Evolutionary conservation across 176 grass and related monocot species (phyloP), one percentile per base, ranked within the genome.

Genomic region (Zea luxurians): DNA sequence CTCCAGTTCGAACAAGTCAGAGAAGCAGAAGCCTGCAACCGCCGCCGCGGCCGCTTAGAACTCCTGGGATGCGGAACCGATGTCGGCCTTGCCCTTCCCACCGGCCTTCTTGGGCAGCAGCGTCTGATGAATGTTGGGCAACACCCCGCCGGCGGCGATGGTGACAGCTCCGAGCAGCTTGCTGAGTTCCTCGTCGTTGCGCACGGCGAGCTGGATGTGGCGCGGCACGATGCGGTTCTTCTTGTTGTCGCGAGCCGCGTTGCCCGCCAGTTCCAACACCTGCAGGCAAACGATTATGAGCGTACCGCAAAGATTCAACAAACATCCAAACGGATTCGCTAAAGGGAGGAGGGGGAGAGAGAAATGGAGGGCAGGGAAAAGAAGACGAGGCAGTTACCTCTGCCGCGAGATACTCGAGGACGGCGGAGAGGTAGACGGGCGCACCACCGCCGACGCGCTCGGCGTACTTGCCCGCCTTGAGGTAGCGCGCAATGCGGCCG

Each of bases 401-500:
- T 0, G 91, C 91, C 13, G 91, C 91, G 49, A 94, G 92, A 77
- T 94, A 94, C 92, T 94, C 92, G 64, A 94, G 88, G 44, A 94
- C 92, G 21, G 92, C 92, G 27, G 88, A 88, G 77, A 94, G 88
- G 62, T 91, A 94, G 3, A 94, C 92, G 44, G 92, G 92, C 0
- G 92, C 92, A 2, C 92, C 92, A 2, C 77, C 80, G 50, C 92
- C 92, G 44, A 94, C 86, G 36, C 92, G 80, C 73, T 91, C 68
- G n/a, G 92, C 86, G 80, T 94, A 94, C 83, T 94, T 94, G 64
- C 92, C 88, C n/a, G 78, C 61, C 80, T 94, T 94, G 72, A 94
- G 92, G 80, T 82, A 91, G 55, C 92, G 74, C 11, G 83, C 92
- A 34, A 94, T 83, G 61, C 88, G 89, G 68, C 88, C 92, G 41